Evolutionary conservation across 441 rosid genomes (phyloP).

Genomic region (Populus trichocarpa): DNA sequence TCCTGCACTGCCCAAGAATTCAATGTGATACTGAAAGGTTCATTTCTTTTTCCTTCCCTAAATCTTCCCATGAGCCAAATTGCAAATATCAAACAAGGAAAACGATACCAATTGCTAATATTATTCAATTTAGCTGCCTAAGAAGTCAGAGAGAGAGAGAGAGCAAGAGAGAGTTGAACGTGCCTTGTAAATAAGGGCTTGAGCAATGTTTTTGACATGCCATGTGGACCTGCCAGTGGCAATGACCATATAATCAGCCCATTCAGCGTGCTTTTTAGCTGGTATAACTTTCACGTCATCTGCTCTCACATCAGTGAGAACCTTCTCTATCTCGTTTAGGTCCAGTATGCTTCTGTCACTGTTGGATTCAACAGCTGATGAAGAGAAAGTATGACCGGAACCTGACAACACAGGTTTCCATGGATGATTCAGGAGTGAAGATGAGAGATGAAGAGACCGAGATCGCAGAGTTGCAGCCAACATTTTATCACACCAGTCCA

Average conservation of each 20-base stretch:
- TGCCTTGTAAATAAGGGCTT: constrained; percentile 44
- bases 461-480: constrained; percentile 52
- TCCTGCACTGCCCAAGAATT: neutral
- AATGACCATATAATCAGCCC: constrained; percentile 78
- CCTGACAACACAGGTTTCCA: no score
- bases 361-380: constrained; percentile 12
- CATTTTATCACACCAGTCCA: constrained; percentile 32
- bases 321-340: constrained; percentile 68
- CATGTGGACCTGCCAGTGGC: constrained; percentile 90
- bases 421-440: neutral
- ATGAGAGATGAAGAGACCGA: constrained; percentile 22
- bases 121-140: neutral
- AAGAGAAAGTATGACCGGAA: constrained; percentile 19
- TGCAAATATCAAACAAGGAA: neutral
- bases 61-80: neutral
- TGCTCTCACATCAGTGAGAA: constrained; percentile 72
- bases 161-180: neutral
- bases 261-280: constrained; percentile 37
- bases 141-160: neutral
- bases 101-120: neutral
- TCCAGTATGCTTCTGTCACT: constrained; percentile 25
- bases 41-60: neutral
- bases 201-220: constrained; percentile 71
- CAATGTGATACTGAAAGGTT: neutral
- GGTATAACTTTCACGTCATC: constrained; percentile 73